Evolutionary conservation across 1,284 basidiomycete genomes (phyloP).

Genomic region (Ustilago curta): DNA sequence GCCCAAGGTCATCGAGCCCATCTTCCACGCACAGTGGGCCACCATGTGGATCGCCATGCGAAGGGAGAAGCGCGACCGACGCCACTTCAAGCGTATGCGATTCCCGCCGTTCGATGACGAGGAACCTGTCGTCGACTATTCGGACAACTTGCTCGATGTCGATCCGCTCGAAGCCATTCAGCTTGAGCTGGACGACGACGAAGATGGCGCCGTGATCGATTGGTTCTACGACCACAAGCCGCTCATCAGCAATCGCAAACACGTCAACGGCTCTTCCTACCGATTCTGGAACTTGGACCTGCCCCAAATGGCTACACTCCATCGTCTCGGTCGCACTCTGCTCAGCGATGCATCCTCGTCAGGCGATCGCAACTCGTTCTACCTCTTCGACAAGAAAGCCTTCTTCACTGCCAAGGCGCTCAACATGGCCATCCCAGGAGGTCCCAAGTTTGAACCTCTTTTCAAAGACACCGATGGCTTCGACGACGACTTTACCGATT

Average conservation of each 20-base stretch:
- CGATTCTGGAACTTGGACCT: slow-evolving; percentile 91
- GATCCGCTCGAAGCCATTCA: slow-evolving; percentile 98
- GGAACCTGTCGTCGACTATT: slow-evolving; percentile 75
- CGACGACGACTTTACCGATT: slow-evolving; percentile 99
- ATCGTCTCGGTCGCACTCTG: slow-evolving; percentile 92
- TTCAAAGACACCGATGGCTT: slow-evolving; percentile 92
- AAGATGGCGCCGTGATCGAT: slow-evolving; percentile 92
- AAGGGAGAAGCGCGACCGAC: slow-evolving; percentile 95
- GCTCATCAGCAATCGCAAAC: slow-evolving; percentile 80
- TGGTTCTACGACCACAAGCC: slow-evolving; percentile 99
- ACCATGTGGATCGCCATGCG: slow-evolving; percentile 99
- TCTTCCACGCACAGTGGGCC: slow-evolving; percentile 99
- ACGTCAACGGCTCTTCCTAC: slow-evolving; percentile 92
- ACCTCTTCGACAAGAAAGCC: slow-evolving; percentile 96
- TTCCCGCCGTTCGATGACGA: slow-evolving; percentile 99
- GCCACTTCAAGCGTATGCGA: slow-evolving; percentile 99
- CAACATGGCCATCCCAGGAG: slow-evolving; percentile 98
- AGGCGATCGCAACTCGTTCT: slow-evolving; percentile 79
- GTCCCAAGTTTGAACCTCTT: slow-evolving; percentile 83
- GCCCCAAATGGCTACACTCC: slow-evolving; percentile 95
- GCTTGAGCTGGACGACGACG: slow-evolving; percentile 91
- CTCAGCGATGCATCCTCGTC: slow-evolving; percentile 88
- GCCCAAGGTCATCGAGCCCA: slow-evolving; percentile 93
- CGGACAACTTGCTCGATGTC: slow-evolving; percentile 95
- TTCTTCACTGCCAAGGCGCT: slow-evolving; percentile 97